These are phyloP conservation scores for Bruguiera sexangula DNA, from an alignment of 345 rosid genomes.

Conservation along the genomic window DNA sequence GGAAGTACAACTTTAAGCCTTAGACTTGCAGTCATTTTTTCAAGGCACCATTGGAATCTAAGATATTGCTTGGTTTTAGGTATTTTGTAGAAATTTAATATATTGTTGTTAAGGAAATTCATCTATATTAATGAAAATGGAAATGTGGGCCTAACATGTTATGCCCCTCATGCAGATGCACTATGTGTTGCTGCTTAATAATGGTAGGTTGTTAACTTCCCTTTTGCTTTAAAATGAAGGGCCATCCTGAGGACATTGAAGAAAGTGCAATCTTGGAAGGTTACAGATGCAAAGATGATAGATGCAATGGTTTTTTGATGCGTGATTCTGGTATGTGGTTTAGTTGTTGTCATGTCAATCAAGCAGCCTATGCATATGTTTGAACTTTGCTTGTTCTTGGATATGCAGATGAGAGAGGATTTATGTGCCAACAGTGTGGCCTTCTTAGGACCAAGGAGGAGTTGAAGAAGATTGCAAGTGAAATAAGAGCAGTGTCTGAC, in stretches of 20 bases:
- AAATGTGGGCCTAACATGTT: neutral
- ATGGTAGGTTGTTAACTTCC: slow-evolving; percentile 12
- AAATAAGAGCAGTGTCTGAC: slow-evolving; percentile 43
- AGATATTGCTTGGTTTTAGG: neutral
- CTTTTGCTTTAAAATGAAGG: slow-evolving; percentile 33
- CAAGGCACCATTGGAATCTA: too few relatives aligned
- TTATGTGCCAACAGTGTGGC: slow-evolving; percentile 80
- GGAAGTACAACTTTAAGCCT: neutral
- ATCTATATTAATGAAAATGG: too few relatives aligned
- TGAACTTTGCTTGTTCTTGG: slow-evolving; percentile 18
- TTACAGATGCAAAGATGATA: slow-evolving; percentile 61
- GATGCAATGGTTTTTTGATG: slow-evolving; percentile 79
- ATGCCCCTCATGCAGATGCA: neutral
- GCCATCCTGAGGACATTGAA: slow-evolving; percentile 60
- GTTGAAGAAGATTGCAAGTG: slow-evolving; percentile 48
- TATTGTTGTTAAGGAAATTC: neutral
- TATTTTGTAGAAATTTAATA: neutral
- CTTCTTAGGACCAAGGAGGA: slow-evolving; percentile 65
- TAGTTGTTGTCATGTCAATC: slow-evolving; percentile 5
- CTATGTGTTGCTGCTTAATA: slow-evolving; percentile 4
- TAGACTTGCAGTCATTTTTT: too few relatives aligned
- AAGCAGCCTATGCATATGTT: neutral
- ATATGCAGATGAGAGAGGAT: slow-evolving; percentile 65
- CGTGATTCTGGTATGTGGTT: slow-evolving; percentile 52
- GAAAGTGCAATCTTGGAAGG: slow-evolving; percentile 94